Evolutionary conservation across 148 eudicot species (phyloP).

Genomic region (Dianthus caryophyllus): DNA sequence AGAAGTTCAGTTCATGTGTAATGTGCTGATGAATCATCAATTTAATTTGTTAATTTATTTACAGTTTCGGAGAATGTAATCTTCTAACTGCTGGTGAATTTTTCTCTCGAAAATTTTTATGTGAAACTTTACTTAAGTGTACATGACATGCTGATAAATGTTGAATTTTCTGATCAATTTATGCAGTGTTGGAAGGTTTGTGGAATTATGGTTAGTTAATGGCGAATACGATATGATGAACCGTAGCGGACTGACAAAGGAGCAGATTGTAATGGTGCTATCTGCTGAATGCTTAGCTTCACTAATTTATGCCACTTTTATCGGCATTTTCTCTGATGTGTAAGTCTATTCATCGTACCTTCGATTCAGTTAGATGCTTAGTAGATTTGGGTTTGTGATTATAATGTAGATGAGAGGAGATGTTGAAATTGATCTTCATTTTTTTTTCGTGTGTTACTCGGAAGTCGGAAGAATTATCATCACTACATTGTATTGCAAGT

Average conservation of each 20-base stretch:
- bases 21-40: too few relatives aligned
- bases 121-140: too few relatives aligned
- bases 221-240: conserved; percentile 67
- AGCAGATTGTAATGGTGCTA: conserved; percentile 48
- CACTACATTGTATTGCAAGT: background rate
- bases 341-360: conserved; percentile 30
- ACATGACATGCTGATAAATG: background rate
- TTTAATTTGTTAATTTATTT: too few relatives aligned
- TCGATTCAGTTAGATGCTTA: background rate
- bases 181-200: conserved; percentile 68
- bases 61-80: too few relatives aligned
- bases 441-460: background rate
- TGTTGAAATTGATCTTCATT: background rate
- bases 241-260: conserved; percentile 48
- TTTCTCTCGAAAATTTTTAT: too few relatives aligned
- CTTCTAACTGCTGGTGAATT: too few relatives aligned
- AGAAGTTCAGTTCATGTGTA: too few relatives aligned
- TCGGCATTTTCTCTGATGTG: conserved; percentile 82
- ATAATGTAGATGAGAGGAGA: background rate
- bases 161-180: conserved; percentile 5
- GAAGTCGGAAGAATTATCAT: background rate
- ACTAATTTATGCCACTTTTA: conserved; percentile 44
- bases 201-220: conserved; percentile 56
- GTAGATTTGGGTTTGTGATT: background rate
- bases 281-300: conserved; percentile 58